Evolutionary conservation across 139 green algal genomes (phyloP), one percentile per base, ranked within the genome.

Genomic region (Parachlorella kessleri): DNA sequence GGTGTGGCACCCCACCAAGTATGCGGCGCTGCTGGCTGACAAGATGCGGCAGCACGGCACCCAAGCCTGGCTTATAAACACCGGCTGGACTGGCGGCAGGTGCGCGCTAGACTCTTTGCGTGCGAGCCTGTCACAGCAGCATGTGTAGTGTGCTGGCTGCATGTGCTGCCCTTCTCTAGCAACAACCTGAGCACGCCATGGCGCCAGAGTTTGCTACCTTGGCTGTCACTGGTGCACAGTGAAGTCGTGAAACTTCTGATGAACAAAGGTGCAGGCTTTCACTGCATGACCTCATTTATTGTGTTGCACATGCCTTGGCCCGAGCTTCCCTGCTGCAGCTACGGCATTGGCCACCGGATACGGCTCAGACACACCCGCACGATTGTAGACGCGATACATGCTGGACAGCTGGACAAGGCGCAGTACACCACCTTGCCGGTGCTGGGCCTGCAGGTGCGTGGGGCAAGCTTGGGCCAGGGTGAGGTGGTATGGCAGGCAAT

Each of bases 341-440:
- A 97, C 78, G 95, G 95, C 70, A 89, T 93, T n/a, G 95, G 95
- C 21, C 73, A 81, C 36, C 90, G 95, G 76, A 96, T 98, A 63
- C 94, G 88, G 73, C 87, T 99, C 23, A 88, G 89, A 70, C 79
- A 96, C 87, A 99, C 96, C 6, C 86, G 95, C 35, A 90, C 92
- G 41, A 98, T 99, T 72, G 90, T 99, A 38, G 89, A 97, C 79
- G 95, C 96, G 40, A 98, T 98, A 65, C 96, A 98, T 88, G 88
- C 75, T 48, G 96, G 96, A 5, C 88, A 93, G 66, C 89, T 99
- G 65, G 55, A 73, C 0, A 48, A 78, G 0, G 91, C 85, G 7
- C 72, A 93, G 28, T 94, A 79, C 73, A 67, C 71, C 5, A 76
- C 74, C 42, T 94, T 92, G 48, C 90, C 90, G 18, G 85, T 99